phyloP scores from a whole-genome alignment of 2,329 filamentous ascomycete genomes.

The Davidsoniella virescens region DNA sequence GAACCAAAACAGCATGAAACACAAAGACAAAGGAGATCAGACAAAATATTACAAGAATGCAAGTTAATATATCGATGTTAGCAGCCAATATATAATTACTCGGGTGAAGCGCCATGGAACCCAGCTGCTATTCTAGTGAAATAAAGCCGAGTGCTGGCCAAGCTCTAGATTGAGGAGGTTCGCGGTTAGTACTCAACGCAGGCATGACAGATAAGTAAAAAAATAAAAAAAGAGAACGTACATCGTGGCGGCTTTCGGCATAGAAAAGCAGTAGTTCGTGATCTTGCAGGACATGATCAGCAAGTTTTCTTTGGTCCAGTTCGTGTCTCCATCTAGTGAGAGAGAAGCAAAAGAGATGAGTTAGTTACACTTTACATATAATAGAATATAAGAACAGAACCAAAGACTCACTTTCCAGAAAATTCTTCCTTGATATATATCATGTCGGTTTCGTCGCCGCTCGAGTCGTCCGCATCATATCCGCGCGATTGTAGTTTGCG shows the following conservation, averaged over 20 bases:
- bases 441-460: neutral
- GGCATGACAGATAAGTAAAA: neutral
- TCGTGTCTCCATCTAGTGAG: constrained; percentile 1
- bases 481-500: neutral
- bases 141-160: constrained; percentile 37
- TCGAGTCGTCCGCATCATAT: neutral
- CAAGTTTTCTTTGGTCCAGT: neutral
- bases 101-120: constrained; percentile 11
- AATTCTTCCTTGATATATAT: no score
- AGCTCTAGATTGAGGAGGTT: constrained; percentile 26
- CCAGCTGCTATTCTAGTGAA: constrained; percentile 42
- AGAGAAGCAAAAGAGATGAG: neutral
- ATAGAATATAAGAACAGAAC: no score
- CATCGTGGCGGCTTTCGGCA: constrained; percentile 36
- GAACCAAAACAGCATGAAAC: no score
- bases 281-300: constrained; percentile 31
- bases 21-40: no score
- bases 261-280: constrained; percentile 45
- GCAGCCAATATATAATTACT: no score
- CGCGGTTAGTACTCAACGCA: neutral
- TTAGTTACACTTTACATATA: neutral
- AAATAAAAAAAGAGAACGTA: constrained; percentile 20
- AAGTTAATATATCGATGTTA: no score
- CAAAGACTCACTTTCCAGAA: neutral
- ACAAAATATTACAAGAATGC: no score